Evolutionary conservation across 495 filamentous ascomycete species (phyloP).

Genomic region (Platismatia glauca): DNA sequence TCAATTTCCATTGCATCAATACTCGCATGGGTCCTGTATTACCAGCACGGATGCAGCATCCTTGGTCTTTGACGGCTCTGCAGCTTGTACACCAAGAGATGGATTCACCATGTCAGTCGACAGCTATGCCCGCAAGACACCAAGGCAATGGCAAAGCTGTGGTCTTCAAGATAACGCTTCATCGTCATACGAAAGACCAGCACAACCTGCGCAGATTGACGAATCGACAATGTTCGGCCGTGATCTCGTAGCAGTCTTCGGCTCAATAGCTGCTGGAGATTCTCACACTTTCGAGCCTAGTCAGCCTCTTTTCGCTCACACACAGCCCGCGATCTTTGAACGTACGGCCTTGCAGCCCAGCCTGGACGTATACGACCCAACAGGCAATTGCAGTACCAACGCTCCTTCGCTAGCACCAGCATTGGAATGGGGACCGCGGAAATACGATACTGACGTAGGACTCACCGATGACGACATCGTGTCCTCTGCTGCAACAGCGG

Average conservation of each 20-base stretch:
- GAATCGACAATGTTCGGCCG: background rate
- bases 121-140: background rate
- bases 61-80: background rate
- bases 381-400: background rate
- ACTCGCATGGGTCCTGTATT: background rate
- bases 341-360: background rate
- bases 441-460: background rate
- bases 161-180: background rate
- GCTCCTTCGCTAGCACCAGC: background rate
- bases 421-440: too few species aligned
- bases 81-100: background rate
- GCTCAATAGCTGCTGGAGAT: background rate
- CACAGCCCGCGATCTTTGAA: background rate
- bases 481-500: background rate
- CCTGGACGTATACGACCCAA: background rate
- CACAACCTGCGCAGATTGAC: background rate
- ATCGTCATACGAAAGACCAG: background rate
- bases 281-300: background rate
- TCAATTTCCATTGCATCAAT: conserved; percentile 4
- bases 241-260: background rate
- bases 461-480: background rate
- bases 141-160: background rate
- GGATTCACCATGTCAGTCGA: background rate
- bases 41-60: background rate
- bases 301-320: background rate